Evolutionary conservation across 139 green algal species (phyloP).

Genomic region (Nannochloris sp.): DNA sequence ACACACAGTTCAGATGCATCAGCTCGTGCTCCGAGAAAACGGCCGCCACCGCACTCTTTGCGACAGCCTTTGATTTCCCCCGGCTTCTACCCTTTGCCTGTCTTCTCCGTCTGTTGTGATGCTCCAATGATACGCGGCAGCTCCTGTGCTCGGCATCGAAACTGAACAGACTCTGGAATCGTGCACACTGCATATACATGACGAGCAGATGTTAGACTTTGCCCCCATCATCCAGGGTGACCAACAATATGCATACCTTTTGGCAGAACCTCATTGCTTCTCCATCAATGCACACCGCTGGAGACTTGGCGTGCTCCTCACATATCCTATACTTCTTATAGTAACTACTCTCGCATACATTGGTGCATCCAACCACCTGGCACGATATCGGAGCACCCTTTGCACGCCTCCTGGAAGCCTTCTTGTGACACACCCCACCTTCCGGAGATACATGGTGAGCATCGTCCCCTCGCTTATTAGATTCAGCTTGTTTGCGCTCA

Average conservation of each 20-base stretch:
- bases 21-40: too few relatives aligned
- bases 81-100: neutral
- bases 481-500: too few relatives aligned
- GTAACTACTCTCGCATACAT: neutral
- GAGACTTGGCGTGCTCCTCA: constrained; percentile 1
- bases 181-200: constrained; percentile 39
- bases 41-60: too few relatives aligned
- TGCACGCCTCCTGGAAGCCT: neutral
- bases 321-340: constrained; percentile 9
- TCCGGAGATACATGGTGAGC: too few relatives aligned
- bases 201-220: too few relatives aligned
- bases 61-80: neutral
- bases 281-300: constrained; percentile 1
- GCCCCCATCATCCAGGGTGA: constrained; percentile 33
- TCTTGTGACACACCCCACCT: neutral
- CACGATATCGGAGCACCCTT: neutral
- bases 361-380: constrained; percentile 7
- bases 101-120: constrained; percentile 6
- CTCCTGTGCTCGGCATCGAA: constrained; percentile 73
- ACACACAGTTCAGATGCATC: too few relatives aligned
- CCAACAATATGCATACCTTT: constrained; percentile 7
- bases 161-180: constrained; percentile 70
- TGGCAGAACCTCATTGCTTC: constrained; percentile 6
- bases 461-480: too few relatives aligned
- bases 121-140: constrained; percentile 56